A percentile compares a stretch with the other conserved stretches of the same genome.
These are phyloP conservation scores for Suillus weaverae DNA, from an alignment of 768 basidiomycete genomes.

Conservation along the genomic window DNA sequence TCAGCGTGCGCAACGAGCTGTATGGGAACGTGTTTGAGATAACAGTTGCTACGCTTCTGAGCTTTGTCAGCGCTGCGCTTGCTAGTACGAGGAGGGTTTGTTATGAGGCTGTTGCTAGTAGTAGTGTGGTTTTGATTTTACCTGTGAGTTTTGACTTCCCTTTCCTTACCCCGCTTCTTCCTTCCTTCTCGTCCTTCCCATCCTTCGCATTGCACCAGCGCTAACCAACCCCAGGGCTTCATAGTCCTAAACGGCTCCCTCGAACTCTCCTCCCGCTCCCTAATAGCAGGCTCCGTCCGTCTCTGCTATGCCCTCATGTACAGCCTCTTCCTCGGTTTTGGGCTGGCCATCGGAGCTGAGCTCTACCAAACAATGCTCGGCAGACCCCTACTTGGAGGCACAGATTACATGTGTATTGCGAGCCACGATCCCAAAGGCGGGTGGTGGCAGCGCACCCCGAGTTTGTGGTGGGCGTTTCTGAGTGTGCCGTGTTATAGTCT, in stretches of 20 bases:
- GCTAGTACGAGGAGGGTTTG: slow-evolving; percentile 70
- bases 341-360: slow-evolving; percentile 77
- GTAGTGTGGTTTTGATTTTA: slow-evolving; percentile 76
- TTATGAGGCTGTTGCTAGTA: slow-evolving; percentile 78
- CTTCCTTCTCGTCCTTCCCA: neutral
- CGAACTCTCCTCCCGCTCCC: slow-evolving; percentile 77
- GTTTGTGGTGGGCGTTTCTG: slow-evolving; percentile 72
- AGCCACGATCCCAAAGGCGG: slow-evolving; percentile 57
- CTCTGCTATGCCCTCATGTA: slow-evolving; percentile 80
- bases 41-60: slow-evolving; percentile 74
- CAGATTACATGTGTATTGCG: slow-evolving; percentile 59
- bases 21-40: slow-evolving; percentile 85
- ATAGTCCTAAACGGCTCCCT: slow-evolving; percentile 72
- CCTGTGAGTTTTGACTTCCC: slow-evolving; percentile 48
- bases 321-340: slow-evolving; percentile 77
- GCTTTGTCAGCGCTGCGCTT: slow-evolving; percentile 76
- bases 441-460: slow-evolving; percentile 77
- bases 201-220: neutral
- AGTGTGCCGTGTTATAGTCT: slow-evolving; percentile 71
- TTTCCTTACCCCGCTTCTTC: neutral
- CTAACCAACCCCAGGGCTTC: slow-evolving; percentile 43
- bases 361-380: slow-evolving; percentile 60
- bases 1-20: slow-evolving; percentile 73
- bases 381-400: slow-evolving; percentile 44
- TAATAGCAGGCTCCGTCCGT: slow-evolving; percentile 82